These are phyloP conservation scores for Diplogelasinospora grovesii DNA, from an alignment of 495 filamentous ascomycete genomes.

Conservation along the genomic window DNA sequence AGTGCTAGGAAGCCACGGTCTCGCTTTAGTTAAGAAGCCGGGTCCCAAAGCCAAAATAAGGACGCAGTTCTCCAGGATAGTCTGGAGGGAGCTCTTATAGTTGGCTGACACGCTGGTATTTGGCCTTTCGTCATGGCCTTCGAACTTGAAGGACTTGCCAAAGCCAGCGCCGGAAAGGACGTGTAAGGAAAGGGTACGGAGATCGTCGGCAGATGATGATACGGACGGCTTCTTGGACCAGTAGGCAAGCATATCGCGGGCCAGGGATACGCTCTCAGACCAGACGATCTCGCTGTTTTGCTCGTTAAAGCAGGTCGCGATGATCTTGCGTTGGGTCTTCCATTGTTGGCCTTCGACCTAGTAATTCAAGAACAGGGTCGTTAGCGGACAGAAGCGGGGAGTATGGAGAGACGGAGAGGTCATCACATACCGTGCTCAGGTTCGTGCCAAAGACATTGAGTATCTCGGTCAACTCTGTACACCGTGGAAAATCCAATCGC, in stretches of 20 bases:
- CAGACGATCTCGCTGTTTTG: conserved; percentile 42
- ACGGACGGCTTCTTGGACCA: conserved; percentile 25
- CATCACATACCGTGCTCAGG: too few relatives aligned
- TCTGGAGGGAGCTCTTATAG: conserved; percentile 28
- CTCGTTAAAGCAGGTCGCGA: conserved; percentile 40
- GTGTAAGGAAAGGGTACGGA: conserved; percentile 38
- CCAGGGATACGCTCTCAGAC: conserved; percentile 37
- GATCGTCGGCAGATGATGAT: conserved; percentile 27
- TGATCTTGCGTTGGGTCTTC: conserved; percentile 40
- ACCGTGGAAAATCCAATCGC: conserved; percentile 37
- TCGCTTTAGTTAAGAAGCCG: conserved; percentile 13
- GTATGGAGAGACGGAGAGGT: too few relatives aligned
- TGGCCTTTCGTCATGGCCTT: conserved; percentile 10
- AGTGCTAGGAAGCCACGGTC: conserved; percentile 19
- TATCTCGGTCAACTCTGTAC: conserved; percentile 6
- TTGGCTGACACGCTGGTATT: conserved; percentile 4
- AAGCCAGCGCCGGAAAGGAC: conserved; percentile 40
- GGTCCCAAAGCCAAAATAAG: conserved; percentile 24
- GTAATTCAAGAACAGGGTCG: too few relatives aligned
- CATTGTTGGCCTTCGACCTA: conserved; percentile 34
- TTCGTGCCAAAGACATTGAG: conserved; percentile 43
- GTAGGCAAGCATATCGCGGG: conserved; percentile 40
- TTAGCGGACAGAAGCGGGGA: too few relatives aligned
- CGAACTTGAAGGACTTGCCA: conserved; percentile 32
- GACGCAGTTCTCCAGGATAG: conserved; percentile 27